Evolutionary conservation across 2,329 filamentous ascomycete genomes (phyloP), one percentile per base, ranked within the genome.

Genomic region (Sclerotinia spermophila): DNA sequence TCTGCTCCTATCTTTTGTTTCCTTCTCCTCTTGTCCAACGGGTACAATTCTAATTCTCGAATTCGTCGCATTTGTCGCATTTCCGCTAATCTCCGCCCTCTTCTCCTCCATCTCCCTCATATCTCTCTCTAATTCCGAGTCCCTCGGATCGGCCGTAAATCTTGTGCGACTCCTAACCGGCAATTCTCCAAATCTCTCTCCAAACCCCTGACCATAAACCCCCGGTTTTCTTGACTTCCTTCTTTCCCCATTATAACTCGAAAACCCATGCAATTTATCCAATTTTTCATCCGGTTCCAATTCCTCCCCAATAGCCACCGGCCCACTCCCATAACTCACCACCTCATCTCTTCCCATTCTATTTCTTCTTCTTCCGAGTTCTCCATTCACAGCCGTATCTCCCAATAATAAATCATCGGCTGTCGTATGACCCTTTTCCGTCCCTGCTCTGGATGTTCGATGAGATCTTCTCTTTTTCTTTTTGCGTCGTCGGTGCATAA

Each of bases 391-490:
- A 13, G 67, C 59, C 5, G 38, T 44, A 27, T 69, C 67, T 27
- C 59, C 67, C 21, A 69, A n/a, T 38, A 69, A 53, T 15, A 69
- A 44, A 65, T 69, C 67, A 65, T 69, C 67, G 10, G 59, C 48
- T 40, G 62, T 65, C 48, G 65, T 56, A 30, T 69, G 67, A 56
- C 4, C 6, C n/a, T 69, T 64, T 30, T 69, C 67, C 24, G 44
- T 33, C 60, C 55, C 53, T 45, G 44, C 38, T 64, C 60, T 69
- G 3, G 53, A 44, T 19, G 62, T 65, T 65, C 62, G 62, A 65
- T 65, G 62, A 21, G 62, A 53, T 55, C 67, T 69, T 56, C 59
- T 69, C 61, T 69, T 64, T 69, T 69, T 64, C 61, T 55, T 69
- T 69, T 53, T 55, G 21, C 48, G 44, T 55, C 59, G 67, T 53